These are phyloP conservation scores for Hymenoscyphus repandus DNA, from an alignment of 2,329 filamentous ascomycete genomes.

Conservation along the genomic window DNA sequence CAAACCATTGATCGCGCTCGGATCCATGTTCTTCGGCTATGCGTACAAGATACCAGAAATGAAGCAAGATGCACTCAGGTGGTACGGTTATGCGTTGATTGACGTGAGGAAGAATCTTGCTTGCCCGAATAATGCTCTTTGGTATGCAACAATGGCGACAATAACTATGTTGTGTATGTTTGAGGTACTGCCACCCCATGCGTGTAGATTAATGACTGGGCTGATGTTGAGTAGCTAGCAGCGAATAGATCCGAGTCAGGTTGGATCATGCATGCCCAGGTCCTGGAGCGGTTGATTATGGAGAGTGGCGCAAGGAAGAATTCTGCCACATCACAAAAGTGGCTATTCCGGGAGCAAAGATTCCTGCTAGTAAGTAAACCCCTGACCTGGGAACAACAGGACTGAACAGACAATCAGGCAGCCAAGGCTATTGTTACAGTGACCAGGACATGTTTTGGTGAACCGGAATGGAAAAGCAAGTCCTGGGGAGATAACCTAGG, in stretches of 20 bases:
- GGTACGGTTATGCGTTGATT: not conserved
- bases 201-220: not conserved
- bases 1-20: not conserved
- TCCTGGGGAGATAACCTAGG: not conserved
- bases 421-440: not conserved
- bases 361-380: not conserved
- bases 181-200: not conserved
- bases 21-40: not conserved
- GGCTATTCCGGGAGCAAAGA: not conserved
- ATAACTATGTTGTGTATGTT: not conserved
- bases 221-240: not conserved
- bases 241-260: not conserved
- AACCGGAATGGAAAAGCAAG: not conserved
- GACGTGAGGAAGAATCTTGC: not conserved
- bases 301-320: not conserved
- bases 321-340: not conserved
- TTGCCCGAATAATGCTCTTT: too few species aligned
- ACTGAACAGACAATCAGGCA: not conserved
- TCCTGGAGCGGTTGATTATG: not conserved
- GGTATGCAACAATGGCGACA: not conserved
- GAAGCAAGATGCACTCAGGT: not conserved
- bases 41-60: not conserved
- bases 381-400: not conserved
- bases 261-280: not conserved
- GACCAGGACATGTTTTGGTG: not conserved